Percentiles rank a stretch among this genome's conserved stretches.
These are phyloP conservation scores for Magnolia officinalis DNA, from an alignment of 164 flowering plant species.

Conservation along the genomic window DNA sequence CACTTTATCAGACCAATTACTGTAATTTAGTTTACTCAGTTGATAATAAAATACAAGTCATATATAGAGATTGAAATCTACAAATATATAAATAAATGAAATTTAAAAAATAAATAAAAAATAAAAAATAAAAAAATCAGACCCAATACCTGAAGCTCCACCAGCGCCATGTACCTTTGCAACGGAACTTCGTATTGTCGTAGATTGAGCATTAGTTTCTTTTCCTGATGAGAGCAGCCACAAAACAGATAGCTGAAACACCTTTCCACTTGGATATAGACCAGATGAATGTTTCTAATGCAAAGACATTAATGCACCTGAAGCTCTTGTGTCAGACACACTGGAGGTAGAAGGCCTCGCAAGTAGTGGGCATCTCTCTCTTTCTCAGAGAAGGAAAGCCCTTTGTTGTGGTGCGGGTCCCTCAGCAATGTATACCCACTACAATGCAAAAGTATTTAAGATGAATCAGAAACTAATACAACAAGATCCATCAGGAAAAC, in stretches of 20 bases:
- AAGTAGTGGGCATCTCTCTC: constrained; percentile 83
- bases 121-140: not conserved
- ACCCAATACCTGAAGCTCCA: constrained; percentile 74
- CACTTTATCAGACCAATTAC: not conserved
- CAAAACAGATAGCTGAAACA: not conserved
- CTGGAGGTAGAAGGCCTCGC: constrained; percentile 83
- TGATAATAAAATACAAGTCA: not conserved
- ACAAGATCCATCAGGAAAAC: not conserved
- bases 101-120: too few species aligned
- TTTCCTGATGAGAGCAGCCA: constrained; percentile 39
- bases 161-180: constrained; percentile 72
- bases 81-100: too few species aligned
- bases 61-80: not conserved
- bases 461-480: not conserved
- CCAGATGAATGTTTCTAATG: not conserved
- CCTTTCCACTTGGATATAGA: not conserved
- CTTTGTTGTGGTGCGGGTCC: constrained; percentile 82
- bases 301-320: constrained; percentile 40
- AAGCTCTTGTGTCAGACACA: constrained; percentile 47
- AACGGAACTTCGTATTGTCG: constrained; percentile 73
- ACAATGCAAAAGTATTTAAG: constrained; percentile 11
- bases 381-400: constrained; percentile 64
- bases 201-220: constrained; percentile 61
- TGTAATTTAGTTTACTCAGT: not conserved
- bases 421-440: constrained; percentile 75